Base-by-base conservation (phyloP, 179 eudicot species). In the Actinidia polygama region DNA sequence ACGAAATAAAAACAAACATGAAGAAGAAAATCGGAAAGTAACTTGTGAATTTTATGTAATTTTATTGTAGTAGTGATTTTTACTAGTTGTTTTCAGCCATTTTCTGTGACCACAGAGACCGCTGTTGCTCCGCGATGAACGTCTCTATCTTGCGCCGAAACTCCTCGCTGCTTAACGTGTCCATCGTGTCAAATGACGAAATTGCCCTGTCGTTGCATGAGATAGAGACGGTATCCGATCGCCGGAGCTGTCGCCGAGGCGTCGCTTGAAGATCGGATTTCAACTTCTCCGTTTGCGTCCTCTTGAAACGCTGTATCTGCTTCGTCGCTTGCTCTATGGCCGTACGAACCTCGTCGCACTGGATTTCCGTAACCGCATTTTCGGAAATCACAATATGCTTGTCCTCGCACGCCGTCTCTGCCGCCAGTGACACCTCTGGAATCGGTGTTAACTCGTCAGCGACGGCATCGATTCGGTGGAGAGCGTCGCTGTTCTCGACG, bases 81-180 rank as follows among this genome's bases (percentile, higher is more conserved):
- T 66, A 50, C 63, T 79, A 26, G 19, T 36, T 19, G 49, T 3
- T 10, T 66, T 85, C 89, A 44, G 55, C 81, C 82, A 69, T 63
- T 51, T 79, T 85, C 75, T 94, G 93, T 72, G 89, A 83, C 84
- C 84, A 62, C 11, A 89, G 50, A 9, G 82, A 72, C 40, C 76
- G 85, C 81, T 83, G 88, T 21, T 90, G 92, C 51, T 85, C 77
- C 46, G 83, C 86, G 51, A 95, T 95, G 78, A 90, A 89, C 53
- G 84, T 90, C 30, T 95, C 98, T 0, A 94, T 83, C 51, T 84
- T 91, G 14, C 79, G 80, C 78, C 79, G 84, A 73, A 95, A 94
- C 76, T 95, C 98, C 46, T 92, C 98, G 72, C 69, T 82, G 85
- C 93, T 94, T 78, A 94, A 66, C 12, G 68, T 86, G 14, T 95